phyloP scores from a whole-genome alignment of 2,329 filamentous ascomycete species.

The Cytospora paraplurivora region DNA sequence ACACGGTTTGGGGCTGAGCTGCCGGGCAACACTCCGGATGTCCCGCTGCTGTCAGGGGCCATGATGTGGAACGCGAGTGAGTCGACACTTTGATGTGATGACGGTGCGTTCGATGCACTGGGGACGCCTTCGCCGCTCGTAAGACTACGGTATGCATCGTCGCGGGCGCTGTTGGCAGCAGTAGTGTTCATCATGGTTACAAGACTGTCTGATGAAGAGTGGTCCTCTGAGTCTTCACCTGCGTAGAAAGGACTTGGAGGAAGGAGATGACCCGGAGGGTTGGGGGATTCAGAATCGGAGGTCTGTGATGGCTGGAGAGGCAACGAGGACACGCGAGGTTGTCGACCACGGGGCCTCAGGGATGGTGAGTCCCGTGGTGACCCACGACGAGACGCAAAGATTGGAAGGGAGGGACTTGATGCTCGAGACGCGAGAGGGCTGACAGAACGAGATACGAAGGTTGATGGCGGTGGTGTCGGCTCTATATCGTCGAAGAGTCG shows the following conservation, averaged over 20 bases:
- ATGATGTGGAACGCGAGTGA: conserved; percentile 36
- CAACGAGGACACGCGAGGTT: conserved; percentile 6
- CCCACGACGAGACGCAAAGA: conserved; percentile 26
- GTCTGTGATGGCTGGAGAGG: conserved; percentile 5
- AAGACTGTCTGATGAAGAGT: conserved; percentile 23
- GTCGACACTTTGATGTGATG: conserved; percentile 33
- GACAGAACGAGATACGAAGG: conserved; percentile 20
- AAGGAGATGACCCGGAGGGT: not conserved
- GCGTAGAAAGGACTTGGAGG: conserved; percentile 21
- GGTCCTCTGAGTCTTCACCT: conserved; percentile 2
- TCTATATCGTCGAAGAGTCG: conserved; percentile 27
- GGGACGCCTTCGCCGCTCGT: not conserved
- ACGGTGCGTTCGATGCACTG: not conserved
- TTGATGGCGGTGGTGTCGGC: conserved; percentile 13
- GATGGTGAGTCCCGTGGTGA: conserved; percentile 8
- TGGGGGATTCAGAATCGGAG: conserved; percentile 12
- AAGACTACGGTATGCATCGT: conserved; percentile 6
- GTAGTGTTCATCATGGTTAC: conserved; percentile 18
- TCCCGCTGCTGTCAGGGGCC: conserved; percentile 28
- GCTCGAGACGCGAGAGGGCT: conserved; percentile 29
- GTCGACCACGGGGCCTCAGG: not conserved
- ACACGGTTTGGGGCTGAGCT: conserved; percentile 12
- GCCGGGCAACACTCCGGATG: conserved; percentile 3
- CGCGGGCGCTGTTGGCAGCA: not conserved
- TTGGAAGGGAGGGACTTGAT: conserved; percentile 31